Evolutionary conservation across 805 yeast genomes (phyloP).

Genomic region (Yamadazyma takamatsuzukensis): DNA sequence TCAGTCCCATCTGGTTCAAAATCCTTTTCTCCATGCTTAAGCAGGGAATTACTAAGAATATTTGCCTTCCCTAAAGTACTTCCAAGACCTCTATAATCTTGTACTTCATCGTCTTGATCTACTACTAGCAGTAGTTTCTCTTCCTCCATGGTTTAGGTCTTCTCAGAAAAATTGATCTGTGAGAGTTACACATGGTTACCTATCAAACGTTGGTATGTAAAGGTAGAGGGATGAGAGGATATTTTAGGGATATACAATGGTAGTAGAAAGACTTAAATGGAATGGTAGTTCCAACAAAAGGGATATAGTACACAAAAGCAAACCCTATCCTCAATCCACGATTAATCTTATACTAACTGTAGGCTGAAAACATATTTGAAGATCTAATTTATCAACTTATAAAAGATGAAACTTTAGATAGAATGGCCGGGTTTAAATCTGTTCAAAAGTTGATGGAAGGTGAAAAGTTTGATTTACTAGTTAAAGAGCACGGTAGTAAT

Average conservation of each 20-base stretch:
- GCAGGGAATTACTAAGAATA: no score
- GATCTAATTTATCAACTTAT: constrained; percentile 32
- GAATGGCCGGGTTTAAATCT: constrained; percentile 20
- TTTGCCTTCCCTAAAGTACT: constrained; percentile 53
- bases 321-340: no score
- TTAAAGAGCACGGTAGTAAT: constrained; percentile 13
- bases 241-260: no score
- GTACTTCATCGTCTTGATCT: constrained; percentile 25
- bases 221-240: background rate
- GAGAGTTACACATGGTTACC: constrained; percentile 5
- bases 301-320: no score
- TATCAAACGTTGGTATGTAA: constrained; percentile 13
- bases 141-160: constrained; percentile 2
- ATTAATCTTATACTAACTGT: constrained; percentile 9
- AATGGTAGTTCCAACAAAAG: no score
- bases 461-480: constrained; percentile 12
- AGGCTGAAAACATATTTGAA: constrained; percentile 37
- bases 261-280: no score
- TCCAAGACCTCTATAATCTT: constrained; percentile 29
- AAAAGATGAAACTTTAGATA: constrained; percentile 26
- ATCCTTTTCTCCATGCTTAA: constrained; percentile 89
- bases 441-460: constrained; percentile 12
- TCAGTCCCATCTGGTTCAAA: constrained; percentile 77
- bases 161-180: no score
- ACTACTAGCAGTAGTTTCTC: constrained; percentile 3